Percentiles rank a stretch among this genome's conserved stretches.
These are phyloP conservation scores for Candida chilensis DNA, from an alignment of 805 yeast genomes.

Conservation along the genomic window DNA sequence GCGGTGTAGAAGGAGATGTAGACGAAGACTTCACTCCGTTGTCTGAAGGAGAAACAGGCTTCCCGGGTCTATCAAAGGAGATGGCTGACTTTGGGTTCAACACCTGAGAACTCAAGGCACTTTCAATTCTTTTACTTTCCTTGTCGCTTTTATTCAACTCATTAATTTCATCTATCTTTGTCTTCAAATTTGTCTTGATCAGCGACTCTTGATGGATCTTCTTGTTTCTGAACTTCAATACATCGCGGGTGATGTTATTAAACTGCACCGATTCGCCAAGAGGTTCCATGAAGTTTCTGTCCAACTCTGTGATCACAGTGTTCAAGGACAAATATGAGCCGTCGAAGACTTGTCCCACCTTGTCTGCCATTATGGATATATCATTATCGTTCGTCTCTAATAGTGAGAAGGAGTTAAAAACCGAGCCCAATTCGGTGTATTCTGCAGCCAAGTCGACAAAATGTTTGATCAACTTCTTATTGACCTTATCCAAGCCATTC, in stretches of 20 bases:
- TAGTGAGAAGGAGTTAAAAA: slow-evolving; percentile 28
- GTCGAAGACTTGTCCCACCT: slow-evolving; percentile 31
- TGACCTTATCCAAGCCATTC: slow-evolving; percentile 44
- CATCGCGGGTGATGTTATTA: slow-evolving; percentile 45
- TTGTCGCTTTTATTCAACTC: slow-evolving; percentile 18
- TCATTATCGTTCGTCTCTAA: slow-evolving; percentile 17
- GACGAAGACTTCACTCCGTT: slow-evolving; percentile 6
- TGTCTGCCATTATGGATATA: slow-evolving; percentile 23
- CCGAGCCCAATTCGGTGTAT: slow-evolving; percentile 65
- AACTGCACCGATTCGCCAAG: slow-evolving; percentile 64
- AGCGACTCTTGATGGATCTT: slow-evolving; percentile 22
- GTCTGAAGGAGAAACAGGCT: neutral
- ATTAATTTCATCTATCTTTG: slow-evolving; percentile 19
- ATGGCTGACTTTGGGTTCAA: slow-evolving; percentile 6
- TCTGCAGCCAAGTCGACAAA: slow-evolving; percentile 54
- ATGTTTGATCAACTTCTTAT: slow-evolving; percentile 43
- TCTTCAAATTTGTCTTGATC: slow-evolving; percentile 20
- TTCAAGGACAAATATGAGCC: slow-evolving; percentile 40
- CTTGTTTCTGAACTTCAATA: slow-evolving; percentile 46
- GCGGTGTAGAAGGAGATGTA: slow-evolving; percentile 2
- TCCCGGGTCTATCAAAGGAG: neutral
- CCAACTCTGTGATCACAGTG: slow-evolving; percentile 40
- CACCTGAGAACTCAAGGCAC: slow-evolving; percentile 11
- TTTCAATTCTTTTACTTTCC: slow-evolving; percentile 17
- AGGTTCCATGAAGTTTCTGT: slow-evolving; percentile 57